phyloP scores from a whole-genome alignment of 31 red algal species.

The Endocladia muricata region DNA sequence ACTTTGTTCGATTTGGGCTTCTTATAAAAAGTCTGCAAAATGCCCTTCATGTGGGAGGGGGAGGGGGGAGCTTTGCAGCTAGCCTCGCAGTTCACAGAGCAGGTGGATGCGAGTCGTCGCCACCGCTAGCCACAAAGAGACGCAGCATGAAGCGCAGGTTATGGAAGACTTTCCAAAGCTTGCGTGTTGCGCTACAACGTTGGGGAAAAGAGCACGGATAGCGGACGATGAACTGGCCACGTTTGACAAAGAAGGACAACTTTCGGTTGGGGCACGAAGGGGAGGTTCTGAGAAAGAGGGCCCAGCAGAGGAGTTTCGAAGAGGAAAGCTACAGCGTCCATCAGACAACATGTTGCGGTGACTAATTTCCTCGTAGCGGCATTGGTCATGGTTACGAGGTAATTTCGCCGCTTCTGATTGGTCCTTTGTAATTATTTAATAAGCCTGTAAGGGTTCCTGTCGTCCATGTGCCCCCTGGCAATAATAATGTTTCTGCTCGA shows the following conservation, averaged over 20 bases:
- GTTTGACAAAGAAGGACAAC: neutral
- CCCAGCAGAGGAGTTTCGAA: neutral
- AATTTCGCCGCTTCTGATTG: no score
- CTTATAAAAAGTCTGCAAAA: conserved; percentile 56
- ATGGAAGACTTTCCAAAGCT: no score
- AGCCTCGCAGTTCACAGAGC: neutral
- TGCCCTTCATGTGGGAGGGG: conserved; percentile 43
- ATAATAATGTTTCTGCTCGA: no score
- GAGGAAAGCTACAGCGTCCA: no score
- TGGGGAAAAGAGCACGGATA: neutral
- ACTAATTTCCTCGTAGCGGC: no score
- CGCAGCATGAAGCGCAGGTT: neutral
- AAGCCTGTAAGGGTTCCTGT: no score
- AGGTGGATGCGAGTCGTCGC: neutral
- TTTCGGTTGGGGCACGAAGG: neutral
- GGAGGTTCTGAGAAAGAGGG: neutral
- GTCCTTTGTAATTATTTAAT: no score
- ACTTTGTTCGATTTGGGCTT: conserved; percentile 58
- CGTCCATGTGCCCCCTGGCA: no score
- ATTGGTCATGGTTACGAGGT: no score
- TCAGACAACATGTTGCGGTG: no score
- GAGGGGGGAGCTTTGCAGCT: no score
- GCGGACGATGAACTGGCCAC: neutral
- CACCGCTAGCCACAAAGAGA: neutral
- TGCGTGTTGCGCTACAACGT: no score